These are phyloP conservation scores for Colletotrichum siamense DNA, from an alignment of 2,329 filamentous ascomycete genomes.

Conservation along the genomic window DNA sequence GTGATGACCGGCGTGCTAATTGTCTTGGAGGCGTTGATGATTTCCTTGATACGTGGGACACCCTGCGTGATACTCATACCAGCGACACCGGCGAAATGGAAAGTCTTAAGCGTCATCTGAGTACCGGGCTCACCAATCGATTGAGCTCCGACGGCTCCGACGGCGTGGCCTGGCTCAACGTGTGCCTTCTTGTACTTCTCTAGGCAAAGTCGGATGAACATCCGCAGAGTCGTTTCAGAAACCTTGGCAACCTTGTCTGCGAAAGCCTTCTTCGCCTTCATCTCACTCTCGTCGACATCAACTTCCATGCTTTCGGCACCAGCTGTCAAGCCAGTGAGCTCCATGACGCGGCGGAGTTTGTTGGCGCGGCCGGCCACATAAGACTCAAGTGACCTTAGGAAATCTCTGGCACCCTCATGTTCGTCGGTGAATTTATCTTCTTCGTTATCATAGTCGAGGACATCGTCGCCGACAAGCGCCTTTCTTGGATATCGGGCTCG, in stretches of 20 bases:
- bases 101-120: constrained; percentile 99
- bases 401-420: constrained; percentile 82
- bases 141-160: constrained; percentile 94
- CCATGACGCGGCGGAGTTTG: constrained; percentile 48
- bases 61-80: constrained; percentile 99
- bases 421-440: constrained; percentile 76
- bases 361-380: constrained; percentile 71
- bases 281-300: constrained; percentile 28
- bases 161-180: constrained; percentile 93
- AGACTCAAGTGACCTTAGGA: constrained; percentile 77
- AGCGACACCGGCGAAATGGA: constrained; percentile 99
- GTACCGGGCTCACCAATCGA: constrained; percentile 98
- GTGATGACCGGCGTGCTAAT: constrained; percentile 96
- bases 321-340: constrained; percentile 12
- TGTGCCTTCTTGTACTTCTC: constrained; percentile 90
- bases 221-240: constrained; percentile 72
- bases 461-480: constrained; percentile 64
- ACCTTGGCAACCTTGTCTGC: constrained; percentile 83
- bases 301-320: constrained; percentile 30
- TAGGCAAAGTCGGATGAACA: constrained; percentile 83
- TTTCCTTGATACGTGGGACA: constrained; percentile 99
- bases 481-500: constrained; percentile 67
- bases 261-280: constrained; percentile 41
- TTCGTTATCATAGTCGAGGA: constrained; percentile 72
- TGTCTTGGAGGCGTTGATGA: constrained; percentile 94